These are phyloP conservation scores for Colletotrichum sojae DNA, from an alignment of 2,329 filamentous ascomycete species.

Conservation along the genomic window DNA sequence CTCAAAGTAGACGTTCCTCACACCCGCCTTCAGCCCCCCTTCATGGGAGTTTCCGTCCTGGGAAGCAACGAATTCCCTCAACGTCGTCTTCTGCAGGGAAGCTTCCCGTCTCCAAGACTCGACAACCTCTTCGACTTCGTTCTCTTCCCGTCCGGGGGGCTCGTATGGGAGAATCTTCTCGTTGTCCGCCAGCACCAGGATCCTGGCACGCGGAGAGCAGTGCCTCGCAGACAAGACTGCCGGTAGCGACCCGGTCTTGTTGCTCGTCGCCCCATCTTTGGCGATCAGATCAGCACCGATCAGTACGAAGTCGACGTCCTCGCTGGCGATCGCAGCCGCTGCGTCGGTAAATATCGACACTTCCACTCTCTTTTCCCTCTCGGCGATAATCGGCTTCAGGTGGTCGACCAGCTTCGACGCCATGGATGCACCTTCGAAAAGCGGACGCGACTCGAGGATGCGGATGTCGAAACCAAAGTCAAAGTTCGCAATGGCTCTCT, in stretches of 20 bases:
- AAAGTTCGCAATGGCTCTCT: slow-evolving; percentile 54
- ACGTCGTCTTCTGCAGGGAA: slow-evolving; percentile 4
- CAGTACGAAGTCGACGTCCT: slow-evolving; percentile 69
- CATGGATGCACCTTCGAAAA: slow-evolving; percentile 74
- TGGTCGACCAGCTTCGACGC: slow-evolving; percentile 58
- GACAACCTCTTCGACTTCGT: slow-evolving; percentile 65
- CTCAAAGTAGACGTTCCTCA: slow-evolving; percentile 72
- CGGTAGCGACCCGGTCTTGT: slow-evolving; percentile 76
- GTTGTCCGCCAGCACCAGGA: slow-evolving; percentile 70
- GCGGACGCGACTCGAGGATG: slow-evolving; percentile 76
- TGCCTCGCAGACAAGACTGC: slow-evolving; percentile 68
- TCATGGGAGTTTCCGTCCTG: neutral
- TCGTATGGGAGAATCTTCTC: slow-evolving; percentile 70
- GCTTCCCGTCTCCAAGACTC: slow-evolving; percentile 57
- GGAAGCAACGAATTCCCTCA: slow-evolving; percentile 38
- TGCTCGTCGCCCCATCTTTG: slow-evolving; percentile 70
- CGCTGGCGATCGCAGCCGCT: slow-evolving; percentile 67
- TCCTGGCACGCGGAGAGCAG: slow-evolving; percentile 59
- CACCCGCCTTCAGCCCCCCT: slow-evolving; percentile 36
- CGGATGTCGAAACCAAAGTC: slow-evolving; percentile 65
- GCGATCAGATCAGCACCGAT: slow-evolving; percentile 77
- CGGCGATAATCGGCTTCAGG: slow-evolving; percentile 44
- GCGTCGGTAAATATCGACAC: slow-evolving; percentile 72
- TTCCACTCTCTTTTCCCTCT: slow-evolving; percentile 45
- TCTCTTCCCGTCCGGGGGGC: slow-evolving; percentile 59